phyloP scores from a whole-genome alignment of 1,284 basidiomycete species.

The Ustilago vetiveriae region DNA sequence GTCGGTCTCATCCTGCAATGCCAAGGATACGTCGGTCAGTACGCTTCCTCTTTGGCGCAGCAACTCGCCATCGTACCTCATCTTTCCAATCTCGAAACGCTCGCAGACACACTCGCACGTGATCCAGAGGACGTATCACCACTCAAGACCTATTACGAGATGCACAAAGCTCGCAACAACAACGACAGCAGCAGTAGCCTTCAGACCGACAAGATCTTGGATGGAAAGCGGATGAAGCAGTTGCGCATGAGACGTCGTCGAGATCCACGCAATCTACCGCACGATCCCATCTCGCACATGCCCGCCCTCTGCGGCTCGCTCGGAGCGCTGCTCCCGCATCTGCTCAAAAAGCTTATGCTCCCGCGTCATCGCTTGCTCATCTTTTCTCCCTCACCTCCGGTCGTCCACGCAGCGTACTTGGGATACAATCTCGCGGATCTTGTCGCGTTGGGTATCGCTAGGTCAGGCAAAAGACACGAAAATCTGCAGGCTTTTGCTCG shows the following conservation, averaged over 20 bases:
- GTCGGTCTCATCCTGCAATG: conserved; percentile 42
- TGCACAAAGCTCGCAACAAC: conserved; percentile 12
- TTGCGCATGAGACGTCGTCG: conserved; percentile 39
- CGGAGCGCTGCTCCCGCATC: conserved; percentile 51
- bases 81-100: conserved; percentile 30
- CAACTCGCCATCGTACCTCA: conserved; percentile 47
- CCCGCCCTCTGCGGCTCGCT: conserved; percentile 51
- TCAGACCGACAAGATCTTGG: conserved; percentile 8
- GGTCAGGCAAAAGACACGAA: conserved; percentile 26
- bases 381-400: conserved; percentile 43
- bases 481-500: conserved; percentile 21
- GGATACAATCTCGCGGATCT: conserved; percentile 54
- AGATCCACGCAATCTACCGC: conserved; percentile 30
- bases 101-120: conserved; percentile 34
- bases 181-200: neutral
- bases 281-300: conserved; percentile 50
- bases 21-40: conserved; percentile 13
- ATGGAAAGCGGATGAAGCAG: conserved; percentile 37
- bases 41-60: conserved; percentile 29
- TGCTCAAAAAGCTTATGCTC: conserved; percentile 53
- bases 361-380: conserved; percentile 51
- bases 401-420: conserved; percentile 38
- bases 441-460: conserved; percentile 19
- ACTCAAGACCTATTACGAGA: conserved; percentile 27
- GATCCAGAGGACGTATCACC: conserved; percentile 14